A percentile compares a stretch with the other conserved stretches of the same genome.
phyloP scores from a whole-genome alignment of 495 filamentous ascomycete species.

The Thermochaetoides thermophila region DNA sequence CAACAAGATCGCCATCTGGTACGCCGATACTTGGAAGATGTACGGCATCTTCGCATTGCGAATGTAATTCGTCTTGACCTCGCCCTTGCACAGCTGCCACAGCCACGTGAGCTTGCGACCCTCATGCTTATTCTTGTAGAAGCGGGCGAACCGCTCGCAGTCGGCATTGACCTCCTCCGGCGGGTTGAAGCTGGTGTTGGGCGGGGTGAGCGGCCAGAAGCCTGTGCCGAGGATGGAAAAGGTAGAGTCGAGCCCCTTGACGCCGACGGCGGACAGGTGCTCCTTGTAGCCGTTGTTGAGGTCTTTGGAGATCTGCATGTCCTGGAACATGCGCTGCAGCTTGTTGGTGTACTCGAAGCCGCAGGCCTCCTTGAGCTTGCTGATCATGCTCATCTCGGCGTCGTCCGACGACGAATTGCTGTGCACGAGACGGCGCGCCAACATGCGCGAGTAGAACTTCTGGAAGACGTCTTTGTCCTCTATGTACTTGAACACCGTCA shows the following conservation, averaged over 20 bases:
- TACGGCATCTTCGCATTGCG: constrained; percentile 78
- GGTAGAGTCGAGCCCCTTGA: constrained; percentile 46
- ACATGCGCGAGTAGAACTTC: constrained; percentile 95
- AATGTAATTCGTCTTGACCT: constrained; percentile 85
- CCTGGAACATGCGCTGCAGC: constrained; percentile 98
- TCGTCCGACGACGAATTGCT: constrained; percentile 90
- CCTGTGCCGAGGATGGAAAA: constrained; percentile 89
- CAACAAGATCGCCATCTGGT: constrained; percentile 93
- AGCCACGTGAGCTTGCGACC: constrained; percentile 95
- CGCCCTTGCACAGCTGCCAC: constrained; percentile 96
- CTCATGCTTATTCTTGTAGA: constrained; percentile 90
- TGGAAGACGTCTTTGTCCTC: constrained; percentile 99
- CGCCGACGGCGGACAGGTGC: constrained; percentile 35
- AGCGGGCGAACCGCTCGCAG: constrained; percentile 74
- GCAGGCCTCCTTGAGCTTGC: constrained; percentile 96
- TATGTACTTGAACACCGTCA: constrained; percentile 99
- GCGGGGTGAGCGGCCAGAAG: constrained; percentile 88
- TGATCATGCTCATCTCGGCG: constrained; percentile 98
- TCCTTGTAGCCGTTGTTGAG: constrained; percentile 73
- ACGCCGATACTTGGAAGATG: constrained; percentile 95
- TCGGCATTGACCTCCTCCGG: constrained; percentile 74
- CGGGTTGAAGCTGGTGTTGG: constrained; percentile 71
- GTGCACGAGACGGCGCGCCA: constrained; percentile 89
- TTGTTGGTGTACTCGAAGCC: constrained; percentile 99
- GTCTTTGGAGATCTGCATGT: constrained; percentile 97